Conservation (phyloP, 768 basidiomycete species). For the Boletus huronensis region DNA sequence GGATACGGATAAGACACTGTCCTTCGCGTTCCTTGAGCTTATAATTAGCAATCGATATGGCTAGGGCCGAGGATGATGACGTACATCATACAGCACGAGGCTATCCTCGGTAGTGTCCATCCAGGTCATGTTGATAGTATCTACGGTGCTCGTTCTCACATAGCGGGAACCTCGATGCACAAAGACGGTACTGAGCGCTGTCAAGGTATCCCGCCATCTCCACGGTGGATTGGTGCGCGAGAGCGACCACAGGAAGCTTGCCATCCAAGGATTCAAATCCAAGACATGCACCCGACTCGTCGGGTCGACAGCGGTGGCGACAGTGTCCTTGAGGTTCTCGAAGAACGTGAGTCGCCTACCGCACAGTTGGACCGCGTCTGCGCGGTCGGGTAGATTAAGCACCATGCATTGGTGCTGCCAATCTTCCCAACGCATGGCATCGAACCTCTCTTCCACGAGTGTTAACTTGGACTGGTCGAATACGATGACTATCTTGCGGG, state of each 20-base stretch:
- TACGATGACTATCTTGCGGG: conserved; percentile 46
- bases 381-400: conserved; percentile 32
- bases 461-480: conserved; percentile 52
- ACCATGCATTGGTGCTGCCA: conserved; percentile 44
- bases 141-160: conserved; percentile 39
- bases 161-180: conserved; percentile 23
- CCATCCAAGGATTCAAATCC: conserved; percentile 29
- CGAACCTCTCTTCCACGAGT: conserved; percentile 42
- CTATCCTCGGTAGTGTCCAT: conserved; percentile 60
- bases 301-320: conserved; percentile 5
- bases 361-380: conserved; percentile 28
- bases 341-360: conserved; percentile 32
- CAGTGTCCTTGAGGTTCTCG: conserved; percentile 24
- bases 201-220: conserved; percentile 27
- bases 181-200: conserved; percentile 31
- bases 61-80: conserved; percentile 16
- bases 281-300: conserved; percentile 28
- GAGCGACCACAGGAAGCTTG: conserved; percentile 26
- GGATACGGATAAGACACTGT: conserved; percentile 31
- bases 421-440: conserved; percentile 49
- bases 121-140: conserved; percentile 45
- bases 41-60: not conserved
- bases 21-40: conserved; percentile 29
- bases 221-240: conserved; percentile 28
- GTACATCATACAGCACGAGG: conserved; percentile 52